Conservation (phyloP, 2,329 filamentous ascomycete genomes). For the Paraconiothyrium sp. region DNA sequence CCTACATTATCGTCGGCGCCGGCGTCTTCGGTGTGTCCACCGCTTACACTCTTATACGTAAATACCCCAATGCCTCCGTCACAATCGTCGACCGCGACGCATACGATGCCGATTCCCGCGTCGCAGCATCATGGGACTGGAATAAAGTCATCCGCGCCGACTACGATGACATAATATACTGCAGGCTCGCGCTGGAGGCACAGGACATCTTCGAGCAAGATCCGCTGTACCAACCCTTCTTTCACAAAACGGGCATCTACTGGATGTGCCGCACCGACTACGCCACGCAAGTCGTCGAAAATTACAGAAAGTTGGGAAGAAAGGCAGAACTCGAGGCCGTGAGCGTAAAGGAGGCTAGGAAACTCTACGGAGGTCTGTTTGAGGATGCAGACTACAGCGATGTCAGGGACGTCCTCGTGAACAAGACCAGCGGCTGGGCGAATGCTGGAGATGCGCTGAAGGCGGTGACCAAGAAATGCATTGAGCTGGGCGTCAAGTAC, state of each 20-base stretch:
- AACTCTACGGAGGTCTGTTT: slow-evolving; percentile 67
- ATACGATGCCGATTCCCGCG: slow-evolving; percentile 42
- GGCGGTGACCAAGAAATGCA: slow-evolving; percentile 62
- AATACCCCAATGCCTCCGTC: slow-evolving; percentile 52
- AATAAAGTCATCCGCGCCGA: slow-evolving; percentile 78
- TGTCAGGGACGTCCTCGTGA: slow-evolving; percentile 68
- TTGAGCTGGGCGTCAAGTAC: slow-evolving; percentile 68
- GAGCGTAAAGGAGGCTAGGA: slow-evolving; percentile 61
- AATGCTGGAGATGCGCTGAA: slow-evolving; percentile 68
- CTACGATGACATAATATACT: slow-evolving; percentile 72
- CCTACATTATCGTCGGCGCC: slow-evolving; percentile 48
- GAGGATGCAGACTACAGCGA: slow-evolving; percentile 68
- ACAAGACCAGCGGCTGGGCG: slow-evolving; percentile 70
- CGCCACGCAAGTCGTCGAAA: slow-evolving; percentile 59
- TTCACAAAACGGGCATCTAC: slow-evolving; percentile 63
- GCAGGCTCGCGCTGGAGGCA: slow-evolving; percentile 70
- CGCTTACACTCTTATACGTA: slow-evolving; percentile 51
- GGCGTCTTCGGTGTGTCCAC: slow-evolving; percentile 52
- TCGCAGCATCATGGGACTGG: slow-evolving; percentile 75
- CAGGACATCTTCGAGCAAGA: slow-evolving; percentile 69
- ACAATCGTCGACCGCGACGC: slow-evolving; percentile 53
- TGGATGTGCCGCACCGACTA: slow-evolving; percentile 54
- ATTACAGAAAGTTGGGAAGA: slow-evolving; percentile 61
- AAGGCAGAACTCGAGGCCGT: slow-evolving; percentile 58
- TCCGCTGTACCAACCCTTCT: slow-evolving; percentile 64